These are phyloP conservation scores for Backusella mclennaniae DNA, from an alignment of 192 early-diverging fungal species.

Conservation along the genomic window DNA sequence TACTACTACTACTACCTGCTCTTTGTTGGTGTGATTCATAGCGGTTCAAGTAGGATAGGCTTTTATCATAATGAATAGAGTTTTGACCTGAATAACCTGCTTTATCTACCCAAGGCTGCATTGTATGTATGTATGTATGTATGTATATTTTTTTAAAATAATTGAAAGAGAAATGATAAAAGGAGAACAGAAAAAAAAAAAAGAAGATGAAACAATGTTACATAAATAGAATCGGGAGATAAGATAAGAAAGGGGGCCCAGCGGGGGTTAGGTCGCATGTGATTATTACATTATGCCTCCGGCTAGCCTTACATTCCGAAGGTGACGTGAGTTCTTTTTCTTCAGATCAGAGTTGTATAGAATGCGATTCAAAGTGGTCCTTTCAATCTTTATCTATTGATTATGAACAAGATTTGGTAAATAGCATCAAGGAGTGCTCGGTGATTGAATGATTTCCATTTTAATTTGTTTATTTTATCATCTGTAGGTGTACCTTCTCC, in stretches of 20 bases:
- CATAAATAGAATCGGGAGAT: conserved; percentile 6
- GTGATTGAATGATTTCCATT: not conserved
- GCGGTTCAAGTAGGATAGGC: not conserved
- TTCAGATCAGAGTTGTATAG: not conserved
- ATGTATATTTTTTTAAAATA: not conserved
- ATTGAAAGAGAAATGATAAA: not conserved
- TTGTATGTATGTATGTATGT: not conserved
- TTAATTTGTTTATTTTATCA: not conserved
- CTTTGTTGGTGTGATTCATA: not conserved
- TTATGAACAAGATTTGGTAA: not conserved
- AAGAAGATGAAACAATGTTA: not conserved
- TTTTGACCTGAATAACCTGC: not conserved
- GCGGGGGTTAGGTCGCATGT: not conserved
- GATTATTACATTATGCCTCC: conserved; percentile 10
- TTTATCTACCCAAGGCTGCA: conserved; percentile 15
- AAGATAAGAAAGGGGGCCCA: not conserved
- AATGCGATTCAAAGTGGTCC: not conserved
- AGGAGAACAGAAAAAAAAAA: not conserved
- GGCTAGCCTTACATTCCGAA: not conserved
- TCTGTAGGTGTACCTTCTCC: not conserved
- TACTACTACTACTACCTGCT: not conserved
- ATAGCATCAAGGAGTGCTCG: not conserved
- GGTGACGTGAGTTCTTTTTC: not conserved
- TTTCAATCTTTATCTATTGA: not conserved
- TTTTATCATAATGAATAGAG: not conserved